phyloP scores from a whole-genome alignment of 495 filamentous ascomycete genomes.

The Penicillium fimorum region DNA sequence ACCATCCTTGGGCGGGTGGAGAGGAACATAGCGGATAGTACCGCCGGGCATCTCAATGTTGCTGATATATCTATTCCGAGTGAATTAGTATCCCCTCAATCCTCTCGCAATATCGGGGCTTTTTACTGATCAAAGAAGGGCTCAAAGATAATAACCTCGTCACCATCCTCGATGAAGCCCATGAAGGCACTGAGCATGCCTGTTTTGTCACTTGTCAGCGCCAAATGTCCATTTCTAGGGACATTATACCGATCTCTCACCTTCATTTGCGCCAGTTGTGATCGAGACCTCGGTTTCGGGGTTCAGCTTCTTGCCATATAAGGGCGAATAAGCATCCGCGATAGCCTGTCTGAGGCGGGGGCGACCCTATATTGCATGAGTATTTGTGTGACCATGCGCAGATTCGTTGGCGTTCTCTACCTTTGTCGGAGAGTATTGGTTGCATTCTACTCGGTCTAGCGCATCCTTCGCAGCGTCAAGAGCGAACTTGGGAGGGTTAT shows the following conservation, averaged over 20 bases:
- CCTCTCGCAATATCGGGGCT: background rate
- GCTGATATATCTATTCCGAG: constrained; percentile 68
- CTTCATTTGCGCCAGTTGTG: constrained; percentile 96
- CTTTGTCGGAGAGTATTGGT: constrained; percentile 96
- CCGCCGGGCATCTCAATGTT: constrained; percentile 98
- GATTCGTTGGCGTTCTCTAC: constrained; percentile 29
- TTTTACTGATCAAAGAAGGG: constrained; percentile 96
- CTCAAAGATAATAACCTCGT: constrained; percentile 97
- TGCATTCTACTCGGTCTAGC: constrained; percentile 91
- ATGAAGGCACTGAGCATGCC: constrained; percentile 92
- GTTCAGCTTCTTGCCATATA: constrained; percentile 75
- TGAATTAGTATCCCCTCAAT: constrained; percentile 8
- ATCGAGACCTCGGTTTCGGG: constrained; percentile 91
- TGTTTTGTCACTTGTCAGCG: constrained; percentile 2
- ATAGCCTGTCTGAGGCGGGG: constrained; percentile 88
- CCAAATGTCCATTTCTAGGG: background rate
- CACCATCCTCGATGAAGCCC: constrained; percentile 90
- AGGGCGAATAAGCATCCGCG: constrained; percentile 82
- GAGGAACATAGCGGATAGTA: constrained; percentile 86
- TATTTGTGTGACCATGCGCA: constrained; percentile 4
- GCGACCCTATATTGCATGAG: constrained; percentile 56
- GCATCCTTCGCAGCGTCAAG: constrained; percentile 86
- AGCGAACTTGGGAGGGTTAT: constrained; percentile 92
- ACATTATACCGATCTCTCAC: constrained; percentile 33
- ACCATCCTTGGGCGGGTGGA: constrained; percentile 87